phyloP scores from a whole-genome alignment of 257 asterid species.

The Nicotiana obtusifolia region DNA sequence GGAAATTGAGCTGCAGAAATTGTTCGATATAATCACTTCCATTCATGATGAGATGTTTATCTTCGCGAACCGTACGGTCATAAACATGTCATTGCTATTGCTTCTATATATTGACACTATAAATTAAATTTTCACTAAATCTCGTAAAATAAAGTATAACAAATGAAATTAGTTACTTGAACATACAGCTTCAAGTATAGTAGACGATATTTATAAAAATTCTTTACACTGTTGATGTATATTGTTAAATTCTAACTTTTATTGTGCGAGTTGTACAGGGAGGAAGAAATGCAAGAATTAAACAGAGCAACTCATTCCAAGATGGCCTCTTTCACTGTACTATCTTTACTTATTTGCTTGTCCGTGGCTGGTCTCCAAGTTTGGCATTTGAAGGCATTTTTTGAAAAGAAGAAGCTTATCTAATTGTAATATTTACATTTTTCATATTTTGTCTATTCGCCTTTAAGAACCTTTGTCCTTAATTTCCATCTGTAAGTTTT shows the following conservation, averaged over 20 bases:
- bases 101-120: background rate
- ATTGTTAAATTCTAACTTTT: background rate
- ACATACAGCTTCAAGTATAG: background rate
- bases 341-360: conserved; percentile 21
- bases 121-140: too few species aligned
- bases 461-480: background rate
- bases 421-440: background rate
- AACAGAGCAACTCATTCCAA: conserved; percentile 25
- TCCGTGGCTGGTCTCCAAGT: conserved; percentile 27
- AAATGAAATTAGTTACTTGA: background rate
- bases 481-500: background rate
- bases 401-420: conserved; percentile 26
- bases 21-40: conserved; percentile 19
- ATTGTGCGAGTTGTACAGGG: conserved; percentile 14
- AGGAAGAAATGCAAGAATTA: conserved; percentile 26
- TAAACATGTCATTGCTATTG: background rate
- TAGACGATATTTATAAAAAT: too few species aligned
- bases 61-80: conserved; percentile 20
- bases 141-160: too few species aligned
- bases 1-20: conserved; percentile 24
- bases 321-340: conserved; percentile 17
- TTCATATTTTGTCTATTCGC: background rate
- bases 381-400: conserved; percentile 31
- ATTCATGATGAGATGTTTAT: conserved; percentile 26
- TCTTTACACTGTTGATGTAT: too few species aligned